Conservation (phyloP, 2,329 filamentous ascomycete species). For the Pseudogymnoascus sp. region DNA sequence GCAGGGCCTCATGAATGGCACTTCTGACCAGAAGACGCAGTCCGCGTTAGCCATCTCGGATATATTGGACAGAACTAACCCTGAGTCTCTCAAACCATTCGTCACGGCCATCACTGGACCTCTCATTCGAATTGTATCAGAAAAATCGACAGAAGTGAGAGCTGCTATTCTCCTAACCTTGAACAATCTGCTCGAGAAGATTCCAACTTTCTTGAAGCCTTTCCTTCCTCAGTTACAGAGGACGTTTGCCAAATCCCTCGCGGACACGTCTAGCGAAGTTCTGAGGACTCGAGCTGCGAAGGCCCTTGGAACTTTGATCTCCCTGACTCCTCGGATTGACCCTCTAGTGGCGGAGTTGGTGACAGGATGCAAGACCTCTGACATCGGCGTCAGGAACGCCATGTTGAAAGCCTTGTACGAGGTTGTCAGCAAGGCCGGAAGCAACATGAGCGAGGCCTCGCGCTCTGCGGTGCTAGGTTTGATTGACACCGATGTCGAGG, state of each 20-base stretch:
- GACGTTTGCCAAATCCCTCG: slow-evolving; percentile 92
- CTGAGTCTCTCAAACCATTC: slow-evolving; percentile 82
- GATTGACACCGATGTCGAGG: slow-evolving; percentile 77
- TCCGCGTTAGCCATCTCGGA: slow-evolving; percentile 91
- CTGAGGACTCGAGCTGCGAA: slow-evolving; percentile 83
- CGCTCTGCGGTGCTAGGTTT: slow-evolving; percentile 76
- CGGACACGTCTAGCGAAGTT: slow-evolving; percentile 84
- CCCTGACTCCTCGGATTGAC: slow-evolving; percentile 88
- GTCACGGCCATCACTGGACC: slow-evolving; percentile 97
- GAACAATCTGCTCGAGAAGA: slow-evolving; percentile 94
- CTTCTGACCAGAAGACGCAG: slow-evolving; percentile 82
- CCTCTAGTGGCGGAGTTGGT: slow-evolving; percentile 88
- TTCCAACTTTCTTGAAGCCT: slow-evolving; percentile 87
- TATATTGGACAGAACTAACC: slow-evolving; percentile 85
- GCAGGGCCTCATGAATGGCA: slow-evolving; percentile 96
- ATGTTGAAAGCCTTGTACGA: slow-evolving; percentile 98
- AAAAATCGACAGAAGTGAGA: slow-evolving; percentile 93
- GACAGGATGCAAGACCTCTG: slow-evolving; percentile 85
- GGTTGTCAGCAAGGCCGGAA: slow-evolving; percentile 88
- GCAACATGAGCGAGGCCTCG: slow-evolving; percentile 89
- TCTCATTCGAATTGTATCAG: slow-evolving; percentile 93
- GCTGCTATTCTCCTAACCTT: slow-evolving; percentile 87
- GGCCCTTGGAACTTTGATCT: slow-evolving; percentile 90
- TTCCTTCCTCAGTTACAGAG: slow-evolving; percentile 95
- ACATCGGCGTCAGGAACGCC: slow-evolving; percentile 79